phyloP scores from a whole-genome alignment of 2,329 filamentous ascomycete genomes.

The Ilyonectria sp. region DNA sequence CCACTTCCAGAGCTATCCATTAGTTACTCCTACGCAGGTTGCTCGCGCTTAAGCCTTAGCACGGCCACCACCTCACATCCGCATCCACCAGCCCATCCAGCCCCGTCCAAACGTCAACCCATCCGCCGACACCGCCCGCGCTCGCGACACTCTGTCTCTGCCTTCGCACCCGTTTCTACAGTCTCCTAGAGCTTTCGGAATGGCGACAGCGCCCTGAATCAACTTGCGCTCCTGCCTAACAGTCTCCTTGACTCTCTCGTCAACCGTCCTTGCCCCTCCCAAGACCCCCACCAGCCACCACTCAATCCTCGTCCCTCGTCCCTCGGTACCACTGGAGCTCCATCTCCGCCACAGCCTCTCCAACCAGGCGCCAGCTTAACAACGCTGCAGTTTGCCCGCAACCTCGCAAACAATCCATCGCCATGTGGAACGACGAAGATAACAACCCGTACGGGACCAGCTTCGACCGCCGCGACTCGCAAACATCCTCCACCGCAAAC shows the following conservation, averaged over 20 bases:
- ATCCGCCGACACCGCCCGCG: conserved; percentile 19
- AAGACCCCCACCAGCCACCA: conserved; percentile 29
- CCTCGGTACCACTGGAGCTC: conserved; percentile 25
- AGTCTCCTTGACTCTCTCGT: background rate
- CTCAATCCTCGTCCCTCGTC: conserved; percentile 15
- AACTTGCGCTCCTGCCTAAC: conserved; percentile 11
- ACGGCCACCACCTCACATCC: conserved; percentile 15
- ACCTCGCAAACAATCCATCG: conserved; percentile 39
- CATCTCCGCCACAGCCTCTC: conserved; percentile 29
- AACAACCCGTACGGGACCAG: conserved; percentile 96
- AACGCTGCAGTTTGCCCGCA: conserved; percentile 16
- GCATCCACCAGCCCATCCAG: conserved; percentile 5
- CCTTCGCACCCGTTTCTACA: conserved; percentile 13
- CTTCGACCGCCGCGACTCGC: conserved; percentile 89
- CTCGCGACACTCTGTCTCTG: conserved; percentile 3
- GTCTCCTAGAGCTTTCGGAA: conserved; percentile 6
- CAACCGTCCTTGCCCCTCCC: conserved; percentile 17
- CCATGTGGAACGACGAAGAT: conserved; percentile 98
- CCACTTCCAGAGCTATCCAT: conserved; percentile 20
- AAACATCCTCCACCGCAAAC: conserved; percentile 77
- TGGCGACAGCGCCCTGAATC: conserved; percentile 3
- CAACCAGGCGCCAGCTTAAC: conserved; percentile 30
- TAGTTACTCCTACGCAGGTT: background rate
- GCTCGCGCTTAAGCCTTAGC: conserved; percentile 9
- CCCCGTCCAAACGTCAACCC: conserved; percentile 24